Evolutionary conservation across 1,139 yeast genomes (phyloP).

Genomic region (Pichia sp.): DNA sequence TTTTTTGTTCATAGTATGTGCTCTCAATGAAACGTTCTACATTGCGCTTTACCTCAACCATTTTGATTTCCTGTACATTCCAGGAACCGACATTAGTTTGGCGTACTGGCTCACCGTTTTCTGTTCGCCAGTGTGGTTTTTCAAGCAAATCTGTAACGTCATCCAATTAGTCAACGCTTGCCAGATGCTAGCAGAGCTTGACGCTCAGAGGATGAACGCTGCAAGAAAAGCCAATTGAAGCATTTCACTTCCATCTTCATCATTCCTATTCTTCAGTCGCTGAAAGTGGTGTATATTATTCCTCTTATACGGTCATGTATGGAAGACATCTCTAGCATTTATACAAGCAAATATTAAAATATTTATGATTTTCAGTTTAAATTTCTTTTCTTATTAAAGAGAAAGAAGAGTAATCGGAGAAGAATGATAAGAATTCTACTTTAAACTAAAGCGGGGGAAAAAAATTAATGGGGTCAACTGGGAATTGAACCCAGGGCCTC

Average conservation of each 20-base stretch:
- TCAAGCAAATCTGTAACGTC: slow-evolving; percentile 87
- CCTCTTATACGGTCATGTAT: background rate
- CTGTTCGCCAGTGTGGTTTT: slow-evolving; percentile 82
- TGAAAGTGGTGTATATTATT: background rate
- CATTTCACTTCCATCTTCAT: background rate
- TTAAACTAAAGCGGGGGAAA: slow-evolving; percentile 2
- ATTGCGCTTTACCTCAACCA: slow-evolving; percentile 80
- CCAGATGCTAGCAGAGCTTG: slow-evolving; percentile 69
- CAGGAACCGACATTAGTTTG: slow-evolving; percentile 47
- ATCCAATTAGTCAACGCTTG: slow-evolving; percentile 89
- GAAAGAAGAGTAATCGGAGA: no score
- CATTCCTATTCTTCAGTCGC: background rate
- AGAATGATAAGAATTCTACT: background rate
- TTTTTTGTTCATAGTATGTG: slow-evolving; percentile 84
- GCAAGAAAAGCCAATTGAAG: slow-evolving; percentile 13
- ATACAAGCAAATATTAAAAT: background rate
- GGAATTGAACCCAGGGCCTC: slow-evolving; percentile 37
- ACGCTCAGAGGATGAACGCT: slow-evolving; percentile 51
- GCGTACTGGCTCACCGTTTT: slow-evolving; percentile 63
- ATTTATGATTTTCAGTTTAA: no score
- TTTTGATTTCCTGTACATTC: slow-evolving; percentile 44
- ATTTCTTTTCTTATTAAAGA: no score
- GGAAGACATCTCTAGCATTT: background rate
- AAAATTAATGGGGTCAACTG: slow-evolving; percentile 31
- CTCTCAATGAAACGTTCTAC: slow-evolving; percentile 88